Evolutionary conservation across 495 filamentous ascomycete genomes (phyloP).

Genomic region (Aspergillus biplanus): DNA sequence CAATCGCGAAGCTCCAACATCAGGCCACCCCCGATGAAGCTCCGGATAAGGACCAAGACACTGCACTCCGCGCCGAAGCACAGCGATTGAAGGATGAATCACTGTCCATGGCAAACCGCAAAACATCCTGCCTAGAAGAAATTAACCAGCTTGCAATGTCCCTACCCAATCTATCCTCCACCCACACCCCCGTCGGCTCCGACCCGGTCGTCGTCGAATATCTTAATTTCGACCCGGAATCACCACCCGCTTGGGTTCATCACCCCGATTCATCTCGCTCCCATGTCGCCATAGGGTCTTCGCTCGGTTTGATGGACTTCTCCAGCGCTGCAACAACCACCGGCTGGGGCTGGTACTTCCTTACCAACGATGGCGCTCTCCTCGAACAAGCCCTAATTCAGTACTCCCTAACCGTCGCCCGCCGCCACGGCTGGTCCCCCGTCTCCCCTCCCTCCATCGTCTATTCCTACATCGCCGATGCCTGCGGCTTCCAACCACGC

Average conservation of each 20-base stretch:
- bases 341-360: conserved; percentile 97
- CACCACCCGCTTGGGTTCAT: conserved; percentile 48
- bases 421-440: conserved; percentile 70
- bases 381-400: conserved; percentile 91
- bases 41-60: conserved; percentile 22
- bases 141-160: conserved; percentile 75
- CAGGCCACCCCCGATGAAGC: conserved; percentile 9
- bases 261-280: conserved; percentile 56
- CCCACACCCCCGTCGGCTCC: conserved; percentile 71
- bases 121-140: conserved; percentile 61
- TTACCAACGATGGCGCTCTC: conserved; percentile 84
- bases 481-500: conserved; percentile 91
- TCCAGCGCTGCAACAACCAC: conserved; percentile 72
- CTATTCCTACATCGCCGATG: conserved; percentile 85
- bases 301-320: conserved; percentile 85
- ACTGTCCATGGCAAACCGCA: conserved; percentile 58
- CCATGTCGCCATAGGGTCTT: conserved; percentile 82
- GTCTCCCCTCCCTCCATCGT: conserved; percentile 88
- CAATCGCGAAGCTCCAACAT: conserved; percentile 42
- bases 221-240: conserved; percentile 74
- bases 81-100: conserved; percentile 69
- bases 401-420: conserved; percentile 74
- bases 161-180: conserved; percentile 84
- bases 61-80: conserved; percentile 61
- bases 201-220: conserved; percentile 63